A percentile compares a stretch with the other conserved stretches of the same genome.
Conservation (phyloP, 805 yeast species). For the Pachysolen tannophilus region DNA sequence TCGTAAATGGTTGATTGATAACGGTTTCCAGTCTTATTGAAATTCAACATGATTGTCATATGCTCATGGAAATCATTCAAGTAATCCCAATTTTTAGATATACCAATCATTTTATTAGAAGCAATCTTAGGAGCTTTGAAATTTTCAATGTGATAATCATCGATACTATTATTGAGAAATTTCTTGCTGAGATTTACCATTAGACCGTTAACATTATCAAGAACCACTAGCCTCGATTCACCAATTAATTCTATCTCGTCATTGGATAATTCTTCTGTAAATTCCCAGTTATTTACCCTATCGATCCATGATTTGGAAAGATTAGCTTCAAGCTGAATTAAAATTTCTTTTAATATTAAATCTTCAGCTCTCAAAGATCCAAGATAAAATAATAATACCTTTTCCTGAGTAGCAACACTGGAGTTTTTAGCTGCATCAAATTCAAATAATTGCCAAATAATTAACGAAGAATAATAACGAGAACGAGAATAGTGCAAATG, state of each 20-base stretch:
- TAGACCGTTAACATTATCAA: constrained; percentile 35
- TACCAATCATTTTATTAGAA: constrained; percentile 2
- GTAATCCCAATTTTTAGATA: constrained; percentile 17
- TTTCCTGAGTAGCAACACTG: constrained; percentile 33
- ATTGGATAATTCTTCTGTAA: constrained; percentile 31
- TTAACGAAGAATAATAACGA: constrained; percentile 35
- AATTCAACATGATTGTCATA: constrained; percentile 10
- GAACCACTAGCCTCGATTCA: constrained; percentile 36
- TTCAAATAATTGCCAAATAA: constrained; percentile 41
- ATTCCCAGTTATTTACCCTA: constrained; percentile 59
- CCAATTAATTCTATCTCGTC: constrained; percentile 40
- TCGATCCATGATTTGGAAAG: constrained; percentile 57
- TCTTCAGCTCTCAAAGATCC: constrained; percentile 63
- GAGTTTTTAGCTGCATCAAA: constrained; percentile 21
- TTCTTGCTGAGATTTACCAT: constrained; percentile 43
- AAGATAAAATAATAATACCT: constrained; percentile 43
- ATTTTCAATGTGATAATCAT: constrained; percentile 21
- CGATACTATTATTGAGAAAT: constrained; percentile 40
- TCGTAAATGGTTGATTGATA: constrained; percentile 42
- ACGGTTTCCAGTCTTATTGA: constrained; percentile 13
- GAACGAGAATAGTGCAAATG: constrained; percentile 13
- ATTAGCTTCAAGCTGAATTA: constrained; percentile 50
- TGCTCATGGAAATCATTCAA: constrained; percentile 22
- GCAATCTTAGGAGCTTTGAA: constrained; percentile 21
- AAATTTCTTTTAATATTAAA: constrained; percentile 44